Conservation (phyloP, 2,329 filamentous ascomycete species). For the Talaromyces amestolkiae region DNA sequence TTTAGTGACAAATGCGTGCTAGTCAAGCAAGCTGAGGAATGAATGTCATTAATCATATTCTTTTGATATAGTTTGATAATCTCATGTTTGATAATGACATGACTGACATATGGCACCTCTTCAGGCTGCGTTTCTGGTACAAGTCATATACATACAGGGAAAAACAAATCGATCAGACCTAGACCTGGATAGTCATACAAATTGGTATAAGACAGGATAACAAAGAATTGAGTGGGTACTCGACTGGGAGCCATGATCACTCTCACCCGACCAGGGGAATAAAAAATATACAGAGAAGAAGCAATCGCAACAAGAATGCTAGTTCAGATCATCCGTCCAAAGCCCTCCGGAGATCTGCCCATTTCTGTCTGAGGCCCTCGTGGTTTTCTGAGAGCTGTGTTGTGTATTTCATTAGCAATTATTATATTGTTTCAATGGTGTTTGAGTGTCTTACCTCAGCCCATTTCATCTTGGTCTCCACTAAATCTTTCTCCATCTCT, state of each 20-base stretch:
- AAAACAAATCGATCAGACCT: not conserved
- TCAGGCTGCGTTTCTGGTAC: not conserved
- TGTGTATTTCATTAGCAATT: conserved; percentile 20
- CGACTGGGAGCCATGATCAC: not conserved
- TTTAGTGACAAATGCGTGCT: not conserved
- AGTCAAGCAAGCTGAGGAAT: not conserved
- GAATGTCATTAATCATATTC: not conserved
- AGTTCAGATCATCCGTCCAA: conserved; percentile 40
- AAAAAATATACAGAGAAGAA: conserved; percentile 19
- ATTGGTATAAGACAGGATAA: conserved; percentile 17
- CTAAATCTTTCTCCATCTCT: conserved; percentile 88
- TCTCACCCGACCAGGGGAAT: not conserved
- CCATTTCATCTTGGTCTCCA: conserved; percentile 90
- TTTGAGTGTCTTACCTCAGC: conserved; percentile 69
- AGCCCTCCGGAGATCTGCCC: conserved; percentile 66
- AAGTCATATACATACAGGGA: not conserved
- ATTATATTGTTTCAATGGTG: not conserved
- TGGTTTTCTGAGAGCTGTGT: conserved; percentile 65
- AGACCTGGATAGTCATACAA: conserved; percentile 10
- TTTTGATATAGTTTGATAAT: not conserved
- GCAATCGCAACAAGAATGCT: conserved; percentile 5
- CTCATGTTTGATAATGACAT: conserved; percentile 5
- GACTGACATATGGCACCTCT: not conserved
- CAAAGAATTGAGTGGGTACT: not conserved
- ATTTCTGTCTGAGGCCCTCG: conserved; percentile 72